A percentile compares a stretch with the other conserved stretches of the same genome.
Conservation (phyloP, 495 filamentous ascomycete species). For the Cenococcum geophilum region DNA sequence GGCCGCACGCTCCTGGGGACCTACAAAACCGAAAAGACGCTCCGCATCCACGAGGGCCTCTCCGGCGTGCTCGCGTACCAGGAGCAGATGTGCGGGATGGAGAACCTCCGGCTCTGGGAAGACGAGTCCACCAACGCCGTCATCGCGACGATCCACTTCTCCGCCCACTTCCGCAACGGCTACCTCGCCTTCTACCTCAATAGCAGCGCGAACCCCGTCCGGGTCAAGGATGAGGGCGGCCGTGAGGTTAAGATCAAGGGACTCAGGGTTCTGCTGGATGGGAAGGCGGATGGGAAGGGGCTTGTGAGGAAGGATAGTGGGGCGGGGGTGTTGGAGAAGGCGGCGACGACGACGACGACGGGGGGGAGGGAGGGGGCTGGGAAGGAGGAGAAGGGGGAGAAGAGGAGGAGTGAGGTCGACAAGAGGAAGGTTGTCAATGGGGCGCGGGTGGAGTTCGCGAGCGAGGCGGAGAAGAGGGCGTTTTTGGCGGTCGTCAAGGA, state of each 20-base stretch:
- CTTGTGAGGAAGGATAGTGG: constrained; percentile 21
- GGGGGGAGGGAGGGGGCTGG: background rate
- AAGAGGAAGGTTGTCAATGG: constrained; percentile 28
- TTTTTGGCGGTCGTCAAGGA: constrained; percentile 32
- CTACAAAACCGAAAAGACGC: constrained; percentile 36
- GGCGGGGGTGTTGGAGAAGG: constrained; percentile 4
- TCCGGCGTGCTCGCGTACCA: constrained; percentile 35
- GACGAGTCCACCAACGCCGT: constrained; percentile 35
- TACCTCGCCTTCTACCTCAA: constrained; percentile 40
- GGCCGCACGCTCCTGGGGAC: constrained; percentile 36
- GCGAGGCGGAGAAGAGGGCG: constrained; percentile 33
- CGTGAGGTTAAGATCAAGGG: constrained; percentile 37
- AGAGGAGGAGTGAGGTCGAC: constrained; percentile 11
- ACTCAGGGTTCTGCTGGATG: constrained; percentile 32
- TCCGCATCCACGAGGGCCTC: constrained; percentile 38
- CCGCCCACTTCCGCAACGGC: constrained; percentile 35
- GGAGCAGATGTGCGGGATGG: constrained; percentile 42
- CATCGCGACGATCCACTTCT: constrained; percentile 38
- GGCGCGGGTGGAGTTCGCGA: constrained; percentile 36
- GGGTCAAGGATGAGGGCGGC: constrained; percentile 34
- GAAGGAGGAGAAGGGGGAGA: constrained; percentile 8
- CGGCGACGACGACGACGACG: background rate
- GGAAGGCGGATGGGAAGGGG: constrained; percentile 1
- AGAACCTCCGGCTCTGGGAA: constrained; percentile 40
- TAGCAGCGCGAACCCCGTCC: constrained; percentile 26